Percentiles rank a stretch among this genome's conserved stretches.
Evolutionary conservation across 441 rosid species (phyloP).

Genomic region (Eruca vesicaria): DNA sequence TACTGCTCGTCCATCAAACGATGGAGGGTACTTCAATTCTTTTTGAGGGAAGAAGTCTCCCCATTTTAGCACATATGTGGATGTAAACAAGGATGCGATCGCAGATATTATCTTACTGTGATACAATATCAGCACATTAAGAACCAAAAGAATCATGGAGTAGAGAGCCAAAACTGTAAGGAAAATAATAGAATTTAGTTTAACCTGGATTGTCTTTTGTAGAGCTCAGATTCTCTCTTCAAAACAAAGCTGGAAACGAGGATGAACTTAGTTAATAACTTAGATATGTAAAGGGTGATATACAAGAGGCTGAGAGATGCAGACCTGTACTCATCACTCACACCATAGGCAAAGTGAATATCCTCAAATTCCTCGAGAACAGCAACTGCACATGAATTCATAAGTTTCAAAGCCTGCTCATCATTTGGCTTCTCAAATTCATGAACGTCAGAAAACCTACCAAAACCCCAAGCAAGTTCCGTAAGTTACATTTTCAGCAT

Average conservation of each 20-base stretch:
- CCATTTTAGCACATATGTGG: slow-evolving; percentile 74
- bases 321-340: slow-evolving; percentile 95
- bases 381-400: slow-evolving; percentile 89
- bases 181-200: background rate
- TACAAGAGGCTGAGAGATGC: slow-evolving; percentile 7
- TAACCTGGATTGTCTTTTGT: slow-evolving; percentile 72
- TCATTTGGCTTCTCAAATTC: slow-evolving; percentile 40
- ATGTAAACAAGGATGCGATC: slow-evolving; percentile 74
- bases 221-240: slow-evolving; percentile 59
- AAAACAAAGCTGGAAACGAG: slow-evolving; percentile 67
- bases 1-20: slow-evolving; percentile 55
- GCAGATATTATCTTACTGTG: slow-evolving; percentile 67
- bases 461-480: slow-evolving; percentile 36
- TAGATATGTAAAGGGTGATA: slow-evolving; percentile 3
- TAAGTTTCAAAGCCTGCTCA: slow-evolving; percentile 82
- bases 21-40: slow-evolving; percentile 70
- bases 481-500: slow-evolving; percentile 35
- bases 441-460: slow-evolving; percentile 85
- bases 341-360: slow-evolving; percentile 69
- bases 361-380: slow-evolving; percentile 38
- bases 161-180: background rate
- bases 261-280: slow-evolving; percentile 24
- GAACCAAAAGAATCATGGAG: background rate
- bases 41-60: slow-evolving; percentile 63
- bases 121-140: background rate